Base-by-base conservation (phyloP, 768 basidiomycete genomes). In the Nevesoporus exiguus region DNA sequence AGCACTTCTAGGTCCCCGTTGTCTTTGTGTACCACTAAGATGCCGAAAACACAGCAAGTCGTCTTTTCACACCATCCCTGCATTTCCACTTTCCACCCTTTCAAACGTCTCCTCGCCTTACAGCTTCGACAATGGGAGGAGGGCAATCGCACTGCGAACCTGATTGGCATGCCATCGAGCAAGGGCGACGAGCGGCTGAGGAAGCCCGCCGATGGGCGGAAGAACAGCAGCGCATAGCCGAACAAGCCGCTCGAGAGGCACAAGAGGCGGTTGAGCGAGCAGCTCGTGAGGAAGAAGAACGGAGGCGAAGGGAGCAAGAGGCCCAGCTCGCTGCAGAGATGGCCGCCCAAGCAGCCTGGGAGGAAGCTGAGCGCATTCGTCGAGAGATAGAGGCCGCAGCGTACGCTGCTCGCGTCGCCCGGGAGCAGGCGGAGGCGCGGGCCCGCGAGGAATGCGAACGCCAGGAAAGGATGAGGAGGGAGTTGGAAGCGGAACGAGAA, bases 141-240 rank as follows among this genome's bases (percentile, higher is more conserved):
- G 55, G 57, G 10, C 60, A 64, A n/a, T 68, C 68, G 10, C 61
- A 68, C 27, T 50, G 43, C 4, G 63, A 64, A 45, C 67, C 60
- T 0, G 54, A 62, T 10, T 66, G 68, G 60, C 50, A 29, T 8
- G 61, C 64, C 27, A 68, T 64, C 17, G 65, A 64, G 13, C 62
- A 22, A 36, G 22, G 56, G 31, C 61, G 55, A 48, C 53, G 25
- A 3, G 58, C 47, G 27, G 62, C 57, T 0, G 68, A 70, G 50
- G 49, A 36, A 53, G 57, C 58, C 7, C 64, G 58, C 47, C 56
- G 31, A 19, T n/a, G 30, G n/a, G 66, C 64, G 27, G 66, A 68
- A 29, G 58, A 65, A 4, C 56, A 53, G 1, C 59, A 50, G 15
- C 56, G 57, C 1, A 7, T 11, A 17, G 66, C 59, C 1, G 63